phyloP scores from a whole-genome alignment of 768 basidiomycete species.

The Leccinum subtestaceum region DNA sequence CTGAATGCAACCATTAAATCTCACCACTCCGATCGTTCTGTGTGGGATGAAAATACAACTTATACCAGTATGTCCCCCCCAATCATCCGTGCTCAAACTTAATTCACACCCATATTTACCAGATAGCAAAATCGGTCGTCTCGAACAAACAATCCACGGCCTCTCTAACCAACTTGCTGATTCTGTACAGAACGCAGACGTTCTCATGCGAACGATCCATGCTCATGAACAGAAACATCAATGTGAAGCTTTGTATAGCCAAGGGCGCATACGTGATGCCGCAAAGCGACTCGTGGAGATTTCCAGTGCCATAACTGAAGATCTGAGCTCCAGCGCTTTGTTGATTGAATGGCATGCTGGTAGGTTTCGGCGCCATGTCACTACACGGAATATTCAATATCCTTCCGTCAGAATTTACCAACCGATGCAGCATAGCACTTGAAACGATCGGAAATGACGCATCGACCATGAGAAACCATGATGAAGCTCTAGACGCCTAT shows the following conservation, averaged over 20 bases:
- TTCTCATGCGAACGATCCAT: background rate
- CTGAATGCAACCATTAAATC: background rate
- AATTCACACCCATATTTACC: background rate
- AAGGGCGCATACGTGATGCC: background rate
- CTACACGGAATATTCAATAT: background rate
- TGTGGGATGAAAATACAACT: background rate
- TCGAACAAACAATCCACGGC: background rate
- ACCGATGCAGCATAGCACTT: background rate
- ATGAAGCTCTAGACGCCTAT: background rate
- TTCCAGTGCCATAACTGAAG: background rate
- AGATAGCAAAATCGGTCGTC: background rate
- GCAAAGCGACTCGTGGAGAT: background rate
- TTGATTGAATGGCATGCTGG: slow-evolving; percentile 4
- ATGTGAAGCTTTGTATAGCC: slow-evolving; percentile 3
- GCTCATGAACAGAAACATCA: slow-evolving; percentile 2
- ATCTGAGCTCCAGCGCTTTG: background rate
- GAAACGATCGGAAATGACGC: background rate
- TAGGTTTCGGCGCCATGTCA: background rate
- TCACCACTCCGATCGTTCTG: background rate
- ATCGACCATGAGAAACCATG: background rate
- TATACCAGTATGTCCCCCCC: background rate
- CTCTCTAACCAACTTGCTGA: background rate
- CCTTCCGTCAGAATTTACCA: slow-evolving; percentile 1
- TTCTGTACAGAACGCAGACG: background rate
- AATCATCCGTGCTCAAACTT: no score